These are phyloP conservation scores for Nemania sp. DNA, from an alignment of 2,329 filamentous ascomycete species.

Conservation along the genomic window DNA sequence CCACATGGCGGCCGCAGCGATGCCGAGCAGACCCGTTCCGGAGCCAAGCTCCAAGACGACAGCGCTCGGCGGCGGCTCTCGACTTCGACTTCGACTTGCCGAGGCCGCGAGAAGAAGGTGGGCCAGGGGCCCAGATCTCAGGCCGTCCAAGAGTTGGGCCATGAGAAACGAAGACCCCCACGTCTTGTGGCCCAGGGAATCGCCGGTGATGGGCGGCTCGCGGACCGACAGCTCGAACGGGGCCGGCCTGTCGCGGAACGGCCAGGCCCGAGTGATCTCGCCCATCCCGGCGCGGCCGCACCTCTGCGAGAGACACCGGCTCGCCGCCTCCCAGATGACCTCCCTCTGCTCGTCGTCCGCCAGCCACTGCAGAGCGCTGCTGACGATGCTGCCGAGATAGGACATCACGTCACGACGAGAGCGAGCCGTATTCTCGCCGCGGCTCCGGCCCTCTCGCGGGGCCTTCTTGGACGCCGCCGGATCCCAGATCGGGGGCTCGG, in stretches of 20 bases:
- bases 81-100: slow-evolving; percentile 33
- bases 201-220: slow-evolving; percentile 85
- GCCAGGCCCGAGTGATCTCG: slow-evolving; percentile 60
- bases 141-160: slow-evolving; percentile 67
- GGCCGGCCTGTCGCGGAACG: slow-evolving; percentile 46
- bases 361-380: slow-evolving; percentile 71
- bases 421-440: slow-evolving; percentile 48
- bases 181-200: slow-evolving; percentile 90
- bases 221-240: slow-evolving; percentile 71
- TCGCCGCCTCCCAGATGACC: slow-evolving; percentile 76
- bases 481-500: slow-evolving; percentile 72
- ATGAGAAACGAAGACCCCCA: slow-evolving; percentile 92
- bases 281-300: slow-evolving; percentile 76
- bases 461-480: slow-evolving; percentile 48
- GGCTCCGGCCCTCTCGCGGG: slow-evolving; percentile 48
- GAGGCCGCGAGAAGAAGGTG: slow-evolving; percentile 51
- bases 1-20: slow-evolving; percentile 79
- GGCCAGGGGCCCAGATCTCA: slow-evolving; percentile 51
- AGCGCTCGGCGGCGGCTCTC: too few relatives aligned
- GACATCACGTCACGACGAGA: slow-evolving; percentile 59
- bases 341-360: slow-evolving; percentile 68
- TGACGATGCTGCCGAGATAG: slow-evolving; percentile 72
- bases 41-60: slow-evolving; percentile 82
- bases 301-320: slow-evolving; percentile 78
- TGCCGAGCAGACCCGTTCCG: slow-evolving; percentile 87